Conservation (phyloP, 805 yeast species). For the Tetrapisispora arboricola region DNA sequence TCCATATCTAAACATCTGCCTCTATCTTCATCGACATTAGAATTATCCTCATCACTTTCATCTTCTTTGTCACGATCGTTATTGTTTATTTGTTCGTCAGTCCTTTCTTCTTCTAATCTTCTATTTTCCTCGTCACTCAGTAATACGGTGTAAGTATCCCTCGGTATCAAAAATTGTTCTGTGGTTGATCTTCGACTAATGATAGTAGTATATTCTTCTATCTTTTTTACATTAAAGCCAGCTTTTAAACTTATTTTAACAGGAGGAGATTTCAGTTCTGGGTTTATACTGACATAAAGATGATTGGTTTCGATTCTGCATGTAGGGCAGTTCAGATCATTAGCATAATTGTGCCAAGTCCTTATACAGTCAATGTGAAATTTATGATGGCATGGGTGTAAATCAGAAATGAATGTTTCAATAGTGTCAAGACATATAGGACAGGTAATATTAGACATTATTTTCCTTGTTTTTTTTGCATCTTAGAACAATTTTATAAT, state of each 20-base stretch:
- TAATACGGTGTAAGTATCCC: too few relatives aligned
- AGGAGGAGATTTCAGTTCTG: constrained; percentile 5
- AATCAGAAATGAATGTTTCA: constrained; percentile 17
- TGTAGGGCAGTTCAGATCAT: constrained; percentile 22
- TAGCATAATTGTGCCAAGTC: constrained; percentile 37
- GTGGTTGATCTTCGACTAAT: background rate
- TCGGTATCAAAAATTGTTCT: too few relatives aligned
- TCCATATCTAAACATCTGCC: too few relatives aligned
- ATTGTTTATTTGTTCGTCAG: too few relatives aligned
- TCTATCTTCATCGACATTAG: too few relatives aligned
- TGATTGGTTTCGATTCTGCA: constrained; percentile 17
- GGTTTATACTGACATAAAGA: constrained; percentile 3
- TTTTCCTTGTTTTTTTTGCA: background rate
- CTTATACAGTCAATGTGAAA: constrained; percentile 50
- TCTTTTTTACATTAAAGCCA: constrained; percentile 10
- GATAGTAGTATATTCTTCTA: constrained; percentile 5
- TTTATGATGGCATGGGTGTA: constrained; percentile 42
- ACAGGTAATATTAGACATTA: constrained; percentile 30
- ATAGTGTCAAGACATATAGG: constrained; percentile 49
- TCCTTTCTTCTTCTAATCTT: too few relatives aligned
- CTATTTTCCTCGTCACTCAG: too few relatives aligned
- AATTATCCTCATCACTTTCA: too few relatives aligned
- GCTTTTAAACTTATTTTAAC: constrained; percentile 8
- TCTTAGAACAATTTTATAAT: background rate
- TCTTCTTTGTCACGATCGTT: too few relatives aligned